Percentiles rank a stretch among this genome's conserved stretches.
These are phyloP conservation scores for Wickerhamiella qilinensis DNA, from an alignment of 805 yeast species.

Conservation along the genomic window DNA sequence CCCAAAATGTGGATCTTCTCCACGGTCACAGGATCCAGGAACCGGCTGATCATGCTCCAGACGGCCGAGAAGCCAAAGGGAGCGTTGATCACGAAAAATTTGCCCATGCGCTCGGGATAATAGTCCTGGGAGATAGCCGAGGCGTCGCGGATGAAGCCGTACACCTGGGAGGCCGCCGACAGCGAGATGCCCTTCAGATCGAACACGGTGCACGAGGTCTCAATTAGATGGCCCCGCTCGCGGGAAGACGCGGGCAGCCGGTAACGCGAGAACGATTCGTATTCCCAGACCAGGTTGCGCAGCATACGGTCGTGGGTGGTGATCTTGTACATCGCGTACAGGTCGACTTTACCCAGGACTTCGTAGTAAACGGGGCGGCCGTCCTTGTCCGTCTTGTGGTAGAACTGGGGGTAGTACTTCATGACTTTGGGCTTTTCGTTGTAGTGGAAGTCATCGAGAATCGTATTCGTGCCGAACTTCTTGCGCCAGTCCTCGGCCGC, in stretches of 20 bases:
- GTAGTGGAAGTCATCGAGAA: conserved; percentile 75
- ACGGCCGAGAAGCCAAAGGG: conserved; percentile 96
- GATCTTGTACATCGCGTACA: conserved; percentile 80
- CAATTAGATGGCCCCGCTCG: conserved; percentile 57
- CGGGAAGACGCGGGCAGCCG: conserved; percentile 93
- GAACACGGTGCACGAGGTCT: conserved; percentile 91
- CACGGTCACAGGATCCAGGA: conserved; percentile 94
- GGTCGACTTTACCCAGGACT: conserved; percentile 81
- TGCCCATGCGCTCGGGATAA: conserved; percentile 99
- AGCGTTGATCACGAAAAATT: conserved; percentile 86
- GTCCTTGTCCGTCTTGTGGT: conserved; percentile 91
- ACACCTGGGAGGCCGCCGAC: conserved; percentile 67
- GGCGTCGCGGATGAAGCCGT: conserved; percentile 82
- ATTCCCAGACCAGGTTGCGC: conserved; percentile 92
- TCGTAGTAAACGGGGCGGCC: conserved; percentile 95
- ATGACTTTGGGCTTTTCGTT: conserved; percentile 88
- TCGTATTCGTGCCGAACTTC: conserved; percentile 73
- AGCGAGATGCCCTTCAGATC: conserved; percentile 91
- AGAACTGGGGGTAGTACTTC: conserved; percentile 84
- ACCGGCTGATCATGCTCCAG: conserved; percentile 78
- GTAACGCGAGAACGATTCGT: conserved; percentile 70
- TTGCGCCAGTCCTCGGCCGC: conserved; percentile 87
- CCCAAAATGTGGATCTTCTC: conserved; percentile 85
- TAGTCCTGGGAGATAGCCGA: conserved; percentile 90
- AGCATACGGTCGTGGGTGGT: conserved; percentile 94